phyloP scores from a whole-genome alignment of 495 filamentous ascomycete species.

The Staphylotrichum tortipilum region DNA sequence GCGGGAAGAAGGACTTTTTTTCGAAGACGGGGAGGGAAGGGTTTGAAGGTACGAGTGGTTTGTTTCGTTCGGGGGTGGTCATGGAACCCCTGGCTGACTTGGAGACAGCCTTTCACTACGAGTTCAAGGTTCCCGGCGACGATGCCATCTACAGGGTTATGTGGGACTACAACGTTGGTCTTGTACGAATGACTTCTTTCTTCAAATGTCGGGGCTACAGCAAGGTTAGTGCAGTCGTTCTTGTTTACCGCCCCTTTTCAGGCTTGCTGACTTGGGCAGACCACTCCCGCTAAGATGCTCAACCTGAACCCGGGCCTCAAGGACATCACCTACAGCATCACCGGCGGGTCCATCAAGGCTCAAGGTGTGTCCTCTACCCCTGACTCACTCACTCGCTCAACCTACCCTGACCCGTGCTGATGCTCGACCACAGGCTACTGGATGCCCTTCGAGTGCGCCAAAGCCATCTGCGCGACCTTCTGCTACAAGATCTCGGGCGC shows the following conservation, averaged over 20 bases:
- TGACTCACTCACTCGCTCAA: too few species aligned
- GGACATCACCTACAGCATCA: conserved; percentile 87
- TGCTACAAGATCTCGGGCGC: conserved; percentile 76
- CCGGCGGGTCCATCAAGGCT: conserved; percentile 77
- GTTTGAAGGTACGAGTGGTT: conserved; percentile 72
- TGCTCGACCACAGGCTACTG: conserved; percentile 66
- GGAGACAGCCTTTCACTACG: conserved; percentile 78
- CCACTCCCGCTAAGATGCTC: conserved; percentile 73
- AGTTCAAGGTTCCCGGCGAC: conserved; percentile 64
- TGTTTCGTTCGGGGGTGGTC: neutral
- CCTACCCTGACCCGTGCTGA: too few species aligned
- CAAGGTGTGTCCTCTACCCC: conserved; percentile 58
- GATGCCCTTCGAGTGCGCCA: conserved; percentile 84
- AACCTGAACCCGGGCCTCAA: conserved; percentile 70
- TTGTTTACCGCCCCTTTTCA: neutral
- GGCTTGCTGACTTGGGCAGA: conserved; percentile 41
- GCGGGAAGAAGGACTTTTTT: conserved; percentile 80
- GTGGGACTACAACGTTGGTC: conserved; percentile 97
- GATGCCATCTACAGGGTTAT: conserved; percentile 65
- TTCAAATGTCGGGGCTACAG: conserved; percentile 83
- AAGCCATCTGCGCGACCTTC: conserved; percentile 76
- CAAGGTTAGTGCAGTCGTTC: conserved; percentile 71
- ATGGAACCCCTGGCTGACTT: neutral
- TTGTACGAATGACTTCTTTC: conserved; percentile 87
- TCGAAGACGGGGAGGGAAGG: conserved; percentile 76